Evolutionary conservation across 2,329 filamentous ascomycete genomes (phyloP), one percentile per base, ranked within the genome.

Genomic region (Xylaria sp.): DNA sequence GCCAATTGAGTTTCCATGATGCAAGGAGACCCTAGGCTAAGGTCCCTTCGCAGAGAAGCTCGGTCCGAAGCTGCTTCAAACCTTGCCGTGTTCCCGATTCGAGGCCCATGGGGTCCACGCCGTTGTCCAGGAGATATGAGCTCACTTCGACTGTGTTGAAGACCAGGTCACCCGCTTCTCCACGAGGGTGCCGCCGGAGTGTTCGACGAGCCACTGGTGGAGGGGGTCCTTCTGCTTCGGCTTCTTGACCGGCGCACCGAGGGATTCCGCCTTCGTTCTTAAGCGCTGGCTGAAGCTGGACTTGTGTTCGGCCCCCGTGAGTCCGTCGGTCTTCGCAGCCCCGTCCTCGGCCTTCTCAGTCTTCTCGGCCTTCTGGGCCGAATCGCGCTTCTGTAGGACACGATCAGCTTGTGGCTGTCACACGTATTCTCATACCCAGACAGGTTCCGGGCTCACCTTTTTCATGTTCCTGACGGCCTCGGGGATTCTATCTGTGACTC

Each of bases 171-270:
- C 37, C 20, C 7, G 9, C 26, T 44, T 21, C 34, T 63, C 60
- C 38, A 29, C 46, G n/a, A 67, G 16, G 1, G 58, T 61, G 22
- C 65, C 65, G 7, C 64, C 64, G 5, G 66, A 67, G 39, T 68
- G 57, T 16, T 62, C 58, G 5, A 60, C 58, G 53, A 68, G 60
- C 66, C 66, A 68, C 48, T 63, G 61, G 16, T 65, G 57, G 0
- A 68, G 57, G 6, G 61, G 63, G 41, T 68, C 64, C 29, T 56
- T 56, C 24, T 57, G 50, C 18, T 50, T 59, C 44, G 50, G 59
- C 6, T 49, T 62, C 2, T 9, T 6, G 6, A 17, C 52, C 26
- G 42, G 11, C 24, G 16, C 24, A n/a, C 18, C n/a, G 13, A 57
- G 17, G n/a, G 44, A 52, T 11, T 44, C 54, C 45, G 24, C 44